Evolutionary conservation across 1,284 basidiomycete species (phyloP), one percentile per base, ranked within the genome.

Genomic region (Pisolithus thermaeus): DNA sequence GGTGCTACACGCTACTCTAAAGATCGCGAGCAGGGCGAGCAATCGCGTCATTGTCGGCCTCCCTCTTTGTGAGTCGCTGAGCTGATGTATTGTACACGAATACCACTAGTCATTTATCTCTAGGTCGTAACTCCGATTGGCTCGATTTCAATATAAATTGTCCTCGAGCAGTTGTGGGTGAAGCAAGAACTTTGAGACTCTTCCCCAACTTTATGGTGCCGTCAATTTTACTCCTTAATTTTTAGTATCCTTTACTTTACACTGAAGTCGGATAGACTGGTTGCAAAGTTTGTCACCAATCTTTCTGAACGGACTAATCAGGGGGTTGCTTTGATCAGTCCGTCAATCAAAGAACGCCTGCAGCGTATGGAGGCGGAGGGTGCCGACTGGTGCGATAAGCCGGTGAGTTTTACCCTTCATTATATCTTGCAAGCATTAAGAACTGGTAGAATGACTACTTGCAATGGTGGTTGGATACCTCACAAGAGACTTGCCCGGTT

Each of bases 121-220:
- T 38, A 79, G 78, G 77, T 56, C 64, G 72, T 30, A 52, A 78
- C 46, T 56, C 58, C 1, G 74, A 71, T 9, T 77, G 66, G 54
- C 56, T 65, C 18, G 59, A 65, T 14, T 60, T 76, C 9, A 71
- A 66, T 46, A 63, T 71, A 3, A 48, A 57, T 4, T 70, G 63
- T 46, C 61, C 72, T 0, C 5, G 65, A 4, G 62, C 68, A 39
- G 56, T 74, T 6, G 30, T 68, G 4, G 61, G 58, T 40, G 61
- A 52, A 28, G 62, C 59, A 0, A 4, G 27, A 4, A 53, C 61
- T 4, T 56, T 78, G 42, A 59, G 59, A 8, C 8, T 69, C 2
- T 71, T 72, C 45, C 77, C 76, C 0, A 55, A 53, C 1, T 64
- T 73, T 42, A 49, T 77, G 35, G 69, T 67, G 53, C 63, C 69